These are phyloP conservation scores for Potentilla sterilis DNA, from an alignment of 306 rosid genomes.

Conservation along the genomic window DNA sequence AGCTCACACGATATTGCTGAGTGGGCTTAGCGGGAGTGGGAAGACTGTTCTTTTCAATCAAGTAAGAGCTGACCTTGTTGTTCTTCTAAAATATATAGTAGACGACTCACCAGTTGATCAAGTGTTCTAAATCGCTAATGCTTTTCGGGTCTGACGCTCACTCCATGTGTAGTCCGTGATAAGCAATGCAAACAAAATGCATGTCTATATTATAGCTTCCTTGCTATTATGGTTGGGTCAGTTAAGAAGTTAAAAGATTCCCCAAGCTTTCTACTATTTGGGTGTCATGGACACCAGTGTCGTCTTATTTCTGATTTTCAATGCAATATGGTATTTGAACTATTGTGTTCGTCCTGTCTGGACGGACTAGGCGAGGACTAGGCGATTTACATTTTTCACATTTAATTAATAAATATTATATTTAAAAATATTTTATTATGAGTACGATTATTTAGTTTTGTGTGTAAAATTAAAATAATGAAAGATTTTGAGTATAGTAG, in stretches of 20 bases:
- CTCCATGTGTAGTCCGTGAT: background rate
- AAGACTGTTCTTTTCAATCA: constrained; percentile 83
- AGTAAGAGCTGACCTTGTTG: constrained; percentile 31
- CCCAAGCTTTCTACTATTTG: background rate
- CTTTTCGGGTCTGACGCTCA: background rate
- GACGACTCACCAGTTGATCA: background rate
- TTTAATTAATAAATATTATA: no score
- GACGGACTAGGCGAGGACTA: no score
- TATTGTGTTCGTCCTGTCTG: background rate
- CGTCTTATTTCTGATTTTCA: background rate
- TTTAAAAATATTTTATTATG: no score
- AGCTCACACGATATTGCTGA: constrained; percentile 66
- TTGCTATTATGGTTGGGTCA: background rate
- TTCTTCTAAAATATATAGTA: background rate
- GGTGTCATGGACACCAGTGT: background rate
- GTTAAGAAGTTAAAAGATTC: background rate
- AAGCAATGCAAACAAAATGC: background rate
- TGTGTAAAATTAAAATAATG: no score
- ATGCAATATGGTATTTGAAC: background rate
- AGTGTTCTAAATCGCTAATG: background rate
- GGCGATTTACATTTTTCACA: no score
- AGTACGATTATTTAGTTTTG: no score
- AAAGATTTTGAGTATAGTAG: no score
- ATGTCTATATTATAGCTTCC: background rate
- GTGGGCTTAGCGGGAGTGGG: constrained; percentile 81